These are phyloP conservation scores for Xylaria sp. DNA, from an alignment of 2,329 filamentous ascomycete species.

Conservation along the genomic window DNA sequence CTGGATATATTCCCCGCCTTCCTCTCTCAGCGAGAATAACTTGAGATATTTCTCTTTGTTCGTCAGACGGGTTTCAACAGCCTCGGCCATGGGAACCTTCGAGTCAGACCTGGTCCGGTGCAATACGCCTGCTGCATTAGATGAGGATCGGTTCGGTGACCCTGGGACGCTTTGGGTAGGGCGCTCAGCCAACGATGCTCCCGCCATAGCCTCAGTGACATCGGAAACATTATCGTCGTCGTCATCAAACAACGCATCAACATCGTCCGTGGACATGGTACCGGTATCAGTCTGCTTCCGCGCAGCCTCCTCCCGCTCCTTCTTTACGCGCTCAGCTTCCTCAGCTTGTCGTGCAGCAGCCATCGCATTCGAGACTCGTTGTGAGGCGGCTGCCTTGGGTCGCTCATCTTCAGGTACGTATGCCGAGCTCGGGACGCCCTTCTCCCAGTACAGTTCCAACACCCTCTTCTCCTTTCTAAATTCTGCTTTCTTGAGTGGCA, in stretches of 20 bases:
- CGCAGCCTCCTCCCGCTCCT: conserved; percentile 89
- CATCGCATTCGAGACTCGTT: conserved; percentile 78
- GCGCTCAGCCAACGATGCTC: conserved; percentile 87
- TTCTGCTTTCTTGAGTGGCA: conserved; percentile 98
- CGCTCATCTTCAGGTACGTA: conserved; percentile 98
- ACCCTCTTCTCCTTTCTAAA: conserved; percentile 96
- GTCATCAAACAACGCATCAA: conserved; percentile 95
- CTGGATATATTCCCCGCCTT: conserved; percentile 96
- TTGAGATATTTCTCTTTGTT: conserved; percentile 98
- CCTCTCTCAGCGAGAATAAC: conserved; percentile 88
- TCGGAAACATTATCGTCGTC: conserved; percentile 90
- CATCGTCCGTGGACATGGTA: conserved; percentile 91
- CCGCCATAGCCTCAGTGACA: conserved; percentile 89
- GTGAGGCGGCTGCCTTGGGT: conserved; percentile 81
- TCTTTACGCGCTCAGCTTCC: conserved; percentile 81
- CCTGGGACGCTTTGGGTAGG: conserved; percentile 96
- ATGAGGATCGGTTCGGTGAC: conserved; percentile 82
- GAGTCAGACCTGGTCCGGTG: conserved; percentile 94
- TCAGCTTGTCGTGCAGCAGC: conserved; percentile 84
- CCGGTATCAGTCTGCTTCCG: conserved; percentile 95
- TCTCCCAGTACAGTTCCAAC: conserved; percentile 99
- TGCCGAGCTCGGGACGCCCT: conserved; percentile 94
- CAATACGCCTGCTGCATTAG: conserved; percentile 72
- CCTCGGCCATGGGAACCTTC: conserved; percentile 81
- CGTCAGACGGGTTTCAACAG: conserved; percentile 80